Conservation (phyloP, 352 stramenopile genomes). For the Phytophthora gonapodyides region DNA sequence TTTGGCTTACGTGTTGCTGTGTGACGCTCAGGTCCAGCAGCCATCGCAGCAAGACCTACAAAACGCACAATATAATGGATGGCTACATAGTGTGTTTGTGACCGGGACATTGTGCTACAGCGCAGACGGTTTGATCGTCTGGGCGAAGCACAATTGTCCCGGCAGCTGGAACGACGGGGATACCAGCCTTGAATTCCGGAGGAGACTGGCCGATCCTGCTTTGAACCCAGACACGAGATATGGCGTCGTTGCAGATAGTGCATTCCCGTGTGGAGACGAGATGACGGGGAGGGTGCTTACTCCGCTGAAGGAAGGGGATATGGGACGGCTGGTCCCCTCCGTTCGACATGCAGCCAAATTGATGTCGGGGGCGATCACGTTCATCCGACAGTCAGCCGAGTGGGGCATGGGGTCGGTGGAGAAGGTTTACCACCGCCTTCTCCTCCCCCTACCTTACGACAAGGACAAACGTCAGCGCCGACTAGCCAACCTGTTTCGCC, state of each 20-base stretch:
- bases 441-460: neutral
- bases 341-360: neutral
- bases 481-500: neutral
- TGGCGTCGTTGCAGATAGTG: slow-evolving; percentile 11
- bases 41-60: neutral
- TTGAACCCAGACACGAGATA: neutral
- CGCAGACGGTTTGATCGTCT: slow-evolving; percentile 16
- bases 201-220: neutral
- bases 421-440: neutral
- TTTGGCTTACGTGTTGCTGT: no score
- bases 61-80: slow-evolving; percentile 21
- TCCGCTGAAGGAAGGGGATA: neutral
- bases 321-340: neutral
- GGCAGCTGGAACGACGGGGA: slow-evolving; percentile 24
- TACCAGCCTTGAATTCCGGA: slow-evolving; percentile 1
- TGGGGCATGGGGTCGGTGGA: neutral
- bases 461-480: neutral
- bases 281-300: neutral
- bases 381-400: no score
- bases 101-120: slow-evolving; percentile 22
- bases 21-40: neutral
- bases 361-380: neutral
- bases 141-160: slow-evolving; percentile 18
- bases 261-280: neutral
- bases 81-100: slow-evolving; percentile 8